Percentiles rank a stretch among this genome's conserved stretches.
phyloP scores from a whole-genome alignment of 257 asterid genomes.

The Thymus quinquecostatus region DNA sequence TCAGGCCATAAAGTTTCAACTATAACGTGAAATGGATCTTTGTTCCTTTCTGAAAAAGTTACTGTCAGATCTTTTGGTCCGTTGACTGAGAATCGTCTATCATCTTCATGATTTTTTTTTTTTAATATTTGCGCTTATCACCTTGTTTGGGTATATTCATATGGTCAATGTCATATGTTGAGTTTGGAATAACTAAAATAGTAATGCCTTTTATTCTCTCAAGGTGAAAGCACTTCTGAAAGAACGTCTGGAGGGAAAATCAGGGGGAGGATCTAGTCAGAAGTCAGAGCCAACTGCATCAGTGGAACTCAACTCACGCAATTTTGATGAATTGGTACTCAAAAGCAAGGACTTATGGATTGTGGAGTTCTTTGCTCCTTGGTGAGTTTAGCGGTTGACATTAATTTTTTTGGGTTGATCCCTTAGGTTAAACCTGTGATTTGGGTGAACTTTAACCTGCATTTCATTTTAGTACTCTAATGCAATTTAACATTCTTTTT shows the following conservation, averaged over 20 bases:
- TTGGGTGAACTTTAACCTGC: not conserved
- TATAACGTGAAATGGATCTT: not conserved
- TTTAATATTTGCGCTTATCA: not conserved
- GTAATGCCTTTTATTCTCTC: slow-evolving; percentile 1
- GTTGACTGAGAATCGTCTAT: not conserved
- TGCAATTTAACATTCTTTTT: not conserved
- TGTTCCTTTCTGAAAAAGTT: slow-evolving; percentile 10
- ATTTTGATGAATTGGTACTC: slow-evolving; percentile 84
- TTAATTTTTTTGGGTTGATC: slow-evolving; percentile 7
- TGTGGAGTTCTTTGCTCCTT: slow-evolving; percentile 97
- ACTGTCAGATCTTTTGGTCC: slow-evolving; percentile 22
- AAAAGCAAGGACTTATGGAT: slow-evolving; percentile 96
- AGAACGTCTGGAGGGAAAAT: slow-evolving; percentile 84
- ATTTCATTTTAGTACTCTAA: slow-evolving; percentile 6
- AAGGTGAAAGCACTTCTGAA: slow-evolving; percentile 76
- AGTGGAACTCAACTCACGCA: slow-evolving; percentile 74
- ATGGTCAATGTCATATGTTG: slow-evolving; percentile 10
- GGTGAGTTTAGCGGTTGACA: slow-evolving; percentile 54
- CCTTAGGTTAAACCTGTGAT: not conserved
- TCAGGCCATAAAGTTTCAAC: slow-evolving; percentile 6
- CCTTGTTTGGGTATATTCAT: slow-evolving; percentile 11
- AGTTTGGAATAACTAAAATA: not conserved
- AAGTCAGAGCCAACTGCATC: slow-evolving; percentile 88
- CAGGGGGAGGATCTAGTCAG: slow-evolving; percentile 82
- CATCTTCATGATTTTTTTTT: slow-evolving; percentile 21